phyloP scores from a whole-genome alignment of 2,329 filamentous ascomycete genomes.

The Mycocentrospora acerina region DNA sequence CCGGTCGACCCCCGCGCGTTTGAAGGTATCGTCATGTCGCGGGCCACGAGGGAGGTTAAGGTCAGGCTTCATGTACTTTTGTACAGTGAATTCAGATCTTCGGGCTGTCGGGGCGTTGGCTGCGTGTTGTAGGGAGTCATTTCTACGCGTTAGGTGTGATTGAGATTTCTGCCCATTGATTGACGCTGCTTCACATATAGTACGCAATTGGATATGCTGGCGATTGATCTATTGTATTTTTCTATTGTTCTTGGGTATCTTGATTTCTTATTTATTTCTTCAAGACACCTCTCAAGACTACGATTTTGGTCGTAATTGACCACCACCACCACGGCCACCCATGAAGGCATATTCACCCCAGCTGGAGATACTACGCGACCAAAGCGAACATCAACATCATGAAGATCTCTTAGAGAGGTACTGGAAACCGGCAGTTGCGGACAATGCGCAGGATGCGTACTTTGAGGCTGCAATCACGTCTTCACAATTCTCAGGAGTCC shows the following conservation, averaged over 20 bases:
- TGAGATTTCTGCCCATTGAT: neutral
- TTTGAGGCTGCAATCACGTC: slow-evolving; percentile 3
- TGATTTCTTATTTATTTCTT: slow-evolving; percentile 2
- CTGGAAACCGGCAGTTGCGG: neutral
- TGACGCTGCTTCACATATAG: slow-evolving; percentile 11
- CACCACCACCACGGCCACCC: slow-evolving; percentile 1
- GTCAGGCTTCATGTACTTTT: neutral
- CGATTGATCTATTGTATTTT: too few relatives aligned
- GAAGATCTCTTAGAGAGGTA: neutral
- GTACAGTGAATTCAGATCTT: slow-evolving; percentile 2
- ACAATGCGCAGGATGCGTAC: neutral
- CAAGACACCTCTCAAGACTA: slow-evolving; percentile 1
- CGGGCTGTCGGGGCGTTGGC: slow-evolving; percentile 8
- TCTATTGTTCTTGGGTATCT: slow-evolving; percentile 1
- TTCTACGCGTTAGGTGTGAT: slow-evolving; percentile 7
- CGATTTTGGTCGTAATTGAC: neutral
- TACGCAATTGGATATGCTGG: too few relatives aligned
- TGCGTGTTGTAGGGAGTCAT: slow-evolving; percentile 5
- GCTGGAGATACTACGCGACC: slow-evolving; percentile 4
- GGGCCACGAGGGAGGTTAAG: slow-evolving; percentile 24
- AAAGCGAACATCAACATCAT: neutral
- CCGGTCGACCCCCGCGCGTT: slow-evolving; percentile 4
- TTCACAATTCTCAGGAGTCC: neutral
- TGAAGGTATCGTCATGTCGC: slow-evolving; percentile 34
- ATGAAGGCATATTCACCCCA: slow-evolving; percentile 13